Evolutionary conservation across 108 stramenopile genomes (phyloP), one percentile per base, ranked within the genome.

Genomic region (Pseudonitzschia delicatissima): DNA sequence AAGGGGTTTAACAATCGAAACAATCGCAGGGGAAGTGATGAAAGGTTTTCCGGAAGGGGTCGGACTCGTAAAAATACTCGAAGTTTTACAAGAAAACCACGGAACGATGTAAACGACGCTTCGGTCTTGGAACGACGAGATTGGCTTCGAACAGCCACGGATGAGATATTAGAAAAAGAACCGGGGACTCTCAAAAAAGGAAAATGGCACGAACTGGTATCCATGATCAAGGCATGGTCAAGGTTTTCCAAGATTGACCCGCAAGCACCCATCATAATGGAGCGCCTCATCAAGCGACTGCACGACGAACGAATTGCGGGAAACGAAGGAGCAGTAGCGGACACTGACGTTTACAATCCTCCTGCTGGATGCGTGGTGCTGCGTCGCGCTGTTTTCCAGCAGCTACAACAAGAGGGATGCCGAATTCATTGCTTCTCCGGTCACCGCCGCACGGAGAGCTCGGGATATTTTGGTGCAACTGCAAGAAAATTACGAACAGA

Each of bases 201-300:
- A 5, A 83, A 83, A 53, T 79, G 78, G 78, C 82, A 83, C 45
- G 76, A 83, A 64, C 72, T 83, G 20, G 42, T 70, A 3, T 78
- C 77, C 23, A 77, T 83, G 70, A n/a, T 83, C 29, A 57, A 66
- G 18, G 82, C 72, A 11, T 83, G 82, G 82, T 69, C 68, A 1
- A 52, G 45, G 20, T 42, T 45, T 23, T 23, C 59, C 39, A 79
- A 72, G 33, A 69, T 37, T 23, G 68, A 77, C 70, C 26, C 74
- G 27, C 31, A 74, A 35, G 66, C 77, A 48, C 77, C 80, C 0
- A 17, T 81, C 11, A 20, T 49, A n/a, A 69, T 81, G 39, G 80
- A 81, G 59, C 60, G 29, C 5, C 33, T 81, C 20, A 49, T 77
- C 59, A 68, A 77, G 48, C 62, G 80, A 45, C 51, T 81, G 28